Evolutionary conservation across 2,329 filamentous ascomycete species (phyloP).

Genomic region (Scedosporium dehoogii): DNA sequence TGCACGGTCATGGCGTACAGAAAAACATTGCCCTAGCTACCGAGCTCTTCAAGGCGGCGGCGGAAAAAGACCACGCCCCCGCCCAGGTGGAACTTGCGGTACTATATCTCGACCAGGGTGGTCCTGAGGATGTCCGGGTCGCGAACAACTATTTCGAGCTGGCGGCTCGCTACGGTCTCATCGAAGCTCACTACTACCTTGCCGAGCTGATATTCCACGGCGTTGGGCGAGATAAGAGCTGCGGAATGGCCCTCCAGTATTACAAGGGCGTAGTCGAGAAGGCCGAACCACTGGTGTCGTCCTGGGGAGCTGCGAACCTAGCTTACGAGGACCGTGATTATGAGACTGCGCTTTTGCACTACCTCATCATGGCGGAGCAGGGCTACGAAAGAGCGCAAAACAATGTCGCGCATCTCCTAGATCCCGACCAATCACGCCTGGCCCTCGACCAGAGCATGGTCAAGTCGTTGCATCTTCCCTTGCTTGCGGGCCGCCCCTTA

Average conservation of each 20-base stretch:
- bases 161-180: conserved; percentile 69
- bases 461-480: background rate
- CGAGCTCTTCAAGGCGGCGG: conserved; percentile 66
- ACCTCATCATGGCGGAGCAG: conserved; percentile 84
- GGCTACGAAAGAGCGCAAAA: conserved; percentile 84
- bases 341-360: conserved; percentile 69
- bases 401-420: conserved; percentile 80
- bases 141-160: conserved; percentile 83
- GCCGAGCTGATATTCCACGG: conserved; percentile 78
- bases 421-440: conserved; percentile 56
- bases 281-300: conserved; percentile 63
- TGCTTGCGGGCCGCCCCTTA: background rate
- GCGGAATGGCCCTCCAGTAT: conserved; percentile 65
- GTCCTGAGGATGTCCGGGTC: conserved; percentile 56
- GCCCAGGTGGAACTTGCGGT: conserved; percentile 76
- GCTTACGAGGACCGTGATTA: conserved; percentile 72
- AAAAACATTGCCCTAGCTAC: conserved; percentile 64
- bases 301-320: conserved; percentile 72
- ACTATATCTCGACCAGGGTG: conserved; percentile 77
- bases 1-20: conserved; percentile 64
- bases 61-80: conserved; percentile 70
- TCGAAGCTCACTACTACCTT: conserved; percentile 87
- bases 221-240: conserved; percentile 70
- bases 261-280: conserved; percentile 74
- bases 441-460: conserved; percentile 31